Evolutionary conservation across 2,329 filamentous ascomycete genomes (phyloP).

Genomic region (Lachnellula arida): DNA sequence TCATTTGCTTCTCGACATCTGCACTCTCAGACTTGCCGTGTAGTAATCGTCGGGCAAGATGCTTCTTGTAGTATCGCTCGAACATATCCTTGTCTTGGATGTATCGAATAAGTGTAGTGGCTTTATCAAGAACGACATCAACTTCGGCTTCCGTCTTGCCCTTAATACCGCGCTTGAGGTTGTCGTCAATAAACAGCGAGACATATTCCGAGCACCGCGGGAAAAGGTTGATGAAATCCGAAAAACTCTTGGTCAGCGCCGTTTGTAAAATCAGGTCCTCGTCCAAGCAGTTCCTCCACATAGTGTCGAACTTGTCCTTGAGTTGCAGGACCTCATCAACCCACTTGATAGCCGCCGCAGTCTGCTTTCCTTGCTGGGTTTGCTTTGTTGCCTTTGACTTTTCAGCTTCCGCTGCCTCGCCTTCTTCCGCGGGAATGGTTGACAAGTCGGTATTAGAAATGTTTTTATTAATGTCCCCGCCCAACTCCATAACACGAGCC

Average conservation of each 20-base stretch:
- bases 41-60: slow-evolving; percentile 80
- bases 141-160: slow-evolving; percentile 88
- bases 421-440: slow-evolving; percentile 37
- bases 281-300: slow-evolving; percentile 70
- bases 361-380: slow-evolving; percentile 68
- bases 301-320: slow-evolving; percentile 83
- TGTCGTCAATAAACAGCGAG: slow-evolving; percentile 95
- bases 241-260: slow-evolving; percentile 79
- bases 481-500: slow-evolving; percentile 71
- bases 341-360: slow-evolving; percentile 86
- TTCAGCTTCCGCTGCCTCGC: slow-evolving; percentile 45
- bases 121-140: slow-evolving; percentile 79
- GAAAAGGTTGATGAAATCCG: slow-evolving; percentile 93
- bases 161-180: slow-evolving; percentile 87
- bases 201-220: slow-evolving; percentile 82
- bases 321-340: slow-evolving; percentile 83
- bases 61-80: slow-evolving; percentile 97
- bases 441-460: slow-evolving; percentile 53
- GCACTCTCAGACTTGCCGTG: slow-evolving; percentile 86
- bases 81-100: slow-evolving; percentile 91
- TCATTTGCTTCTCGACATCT: slow-evolving; percentile 93
- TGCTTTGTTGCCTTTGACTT: slow-evolving; percentile 46
- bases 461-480: slow-evolving; percentile 73
- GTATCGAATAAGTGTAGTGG: slow-evolving; percentile 81
- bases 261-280: slow-evolving; percentile 75